Evolutionary conservation across 2,329 filamentous ascomycete genomes (phyloP), one percentile per base, ranked within the genome.

Genomic region (Cryphonectria naterciae): DNA sequence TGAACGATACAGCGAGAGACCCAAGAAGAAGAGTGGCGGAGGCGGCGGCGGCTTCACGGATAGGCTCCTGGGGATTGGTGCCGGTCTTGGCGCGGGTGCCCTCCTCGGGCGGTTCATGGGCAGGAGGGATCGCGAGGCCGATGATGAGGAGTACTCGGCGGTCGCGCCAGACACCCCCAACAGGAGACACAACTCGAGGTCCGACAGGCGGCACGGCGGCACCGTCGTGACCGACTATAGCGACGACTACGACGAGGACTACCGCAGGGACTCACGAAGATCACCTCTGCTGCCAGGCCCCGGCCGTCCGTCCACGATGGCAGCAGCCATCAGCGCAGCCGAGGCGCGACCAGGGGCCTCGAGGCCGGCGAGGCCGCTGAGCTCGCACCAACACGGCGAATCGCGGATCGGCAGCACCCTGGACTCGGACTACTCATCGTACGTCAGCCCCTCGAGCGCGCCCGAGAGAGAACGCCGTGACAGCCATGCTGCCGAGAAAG

Each of bases 1-100:
- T 0, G 91, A 93, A 74, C 93, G 93, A 77, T 87, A 87, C 71
- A 87, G 86, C 0, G 86, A 89, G n/a, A 81, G 81, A 35, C 83
- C 80, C 49, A 74, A 76, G 68, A 74, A 76, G 69, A 74, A 76
- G 35, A 79, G 82, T 52, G 82, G 84, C 4, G 86, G 87, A n/a
- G 89, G 90, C 11, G 82, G 84, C 4, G 86, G 87, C 25, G 89
- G 90, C 11, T 85, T 92, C 74, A 86, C 89, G 78, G 87, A 87
- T 75, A 88, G 86, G 67, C 72, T 93, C 2, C 79, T 91, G 19
- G 86, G 87, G 62, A 82, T 88, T 32, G 90, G 88, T 19, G 91
- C 89, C 0, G 83, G 87, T 6, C 78, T 91, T 1, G 92, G 91
- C 25, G 90, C 87, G 10, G 88, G 87, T 25, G 88, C 88, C 41